Conservation (phyloP, 148 eudicot genomes). For the Talinum fruticosum region DNA sequence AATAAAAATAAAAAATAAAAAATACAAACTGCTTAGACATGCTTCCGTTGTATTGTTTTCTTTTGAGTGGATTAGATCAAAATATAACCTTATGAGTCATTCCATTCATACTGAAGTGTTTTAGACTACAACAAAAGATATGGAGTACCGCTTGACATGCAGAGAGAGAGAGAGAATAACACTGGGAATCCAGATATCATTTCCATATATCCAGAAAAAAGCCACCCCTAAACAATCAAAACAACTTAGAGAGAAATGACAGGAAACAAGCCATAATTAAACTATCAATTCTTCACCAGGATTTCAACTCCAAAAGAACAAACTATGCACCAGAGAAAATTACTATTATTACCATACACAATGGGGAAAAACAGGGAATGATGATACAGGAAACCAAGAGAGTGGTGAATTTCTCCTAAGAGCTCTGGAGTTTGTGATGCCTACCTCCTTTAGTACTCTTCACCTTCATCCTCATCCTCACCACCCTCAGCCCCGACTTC, state of each 20-base stretch:
- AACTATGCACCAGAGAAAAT: conserved; percentile 15
- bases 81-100: too few relatives aligned
- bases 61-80: too few relatives aligned
- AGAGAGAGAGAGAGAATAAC: background rate
- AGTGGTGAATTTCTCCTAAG: background rate
- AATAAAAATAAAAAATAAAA: too few relatives aligned
- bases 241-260: background rate
- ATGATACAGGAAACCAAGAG: background rate
- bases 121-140: too few relatives aligned
- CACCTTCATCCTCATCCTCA: conserved; percentile 29
- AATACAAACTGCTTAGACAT: too few relatives aligned
- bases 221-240: conserved; percentile 5
- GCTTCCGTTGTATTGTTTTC: too few relatives aligned
- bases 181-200: background rate
- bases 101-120: too few relatives aligned
- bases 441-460: conserved; percentile 24
- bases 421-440: background rate
- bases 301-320: conserved; percentile 4
- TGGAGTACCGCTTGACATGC: background rate
- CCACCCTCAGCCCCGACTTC: conserved; percentile 39
- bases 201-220: background rate
- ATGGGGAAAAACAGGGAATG: background rate
- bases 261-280: background rate
- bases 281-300: conserved; percentile 7
- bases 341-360: conserved; percentile 5